Percentiles rank a stretch among this genome's conserved stretches.
These are phyloP conservation scores for Solanum clarkiae DNA, from an alignment of 257 asterid genomes.

Conservation along the genomic window DNA sequence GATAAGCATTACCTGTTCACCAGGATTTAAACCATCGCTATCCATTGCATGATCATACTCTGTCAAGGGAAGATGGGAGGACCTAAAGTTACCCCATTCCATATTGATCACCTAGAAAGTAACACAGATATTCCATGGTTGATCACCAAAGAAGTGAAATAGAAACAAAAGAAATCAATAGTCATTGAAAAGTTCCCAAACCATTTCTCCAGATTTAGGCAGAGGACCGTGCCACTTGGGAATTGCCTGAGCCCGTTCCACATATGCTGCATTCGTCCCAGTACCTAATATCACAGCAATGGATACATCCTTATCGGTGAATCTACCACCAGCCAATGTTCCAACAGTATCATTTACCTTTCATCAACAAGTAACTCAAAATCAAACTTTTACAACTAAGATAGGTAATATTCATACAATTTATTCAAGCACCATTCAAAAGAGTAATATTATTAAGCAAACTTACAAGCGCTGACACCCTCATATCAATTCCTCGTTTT, in stretches of 20 bases:
- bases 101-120: conserved; percentile 66
- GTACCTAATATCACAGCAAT: conserved; percentile 60
- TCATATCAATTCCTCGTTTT: conserved; percentile 48
- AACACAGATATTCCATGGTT: background rate
- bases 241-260: conserved; percentile 60
- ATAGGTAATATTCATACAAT: background rate
- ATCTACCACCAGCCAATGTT: conserved; percentile 64
- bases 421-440: background rate
- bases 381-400: background rate
- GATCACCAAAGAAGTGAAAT: background rate
- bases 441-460: background rate
- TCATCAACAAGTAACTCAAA: conserved; percentile 1
- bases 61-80: conserved; percentile 84
- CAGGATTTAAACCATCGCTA: conserved; percentile 64
- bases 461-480: conserved; percentile 62
- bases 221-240: conserved; percentile 58
- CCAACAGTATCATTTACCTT: conserved; percentile 71
- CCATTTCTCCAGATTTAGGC: conserved; percentile 84
- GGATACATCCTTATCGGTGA: conserved; percentile 27
- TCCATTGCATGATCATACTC: conserved; percentile 66
- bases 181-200: conserved; percentile 10
- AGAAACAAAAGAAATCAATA: background rate
- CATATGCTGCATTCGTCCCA: conserved; percentile 59
- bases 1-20: conserved; percentile 64
- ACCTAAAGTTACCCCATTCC: conserved; percentile 96